Evolutionary conservation across 441 rosid genomes (phyloP), one percentile per base, ranked within the genome.

Genomic region (Geranium incanum): DNA sequence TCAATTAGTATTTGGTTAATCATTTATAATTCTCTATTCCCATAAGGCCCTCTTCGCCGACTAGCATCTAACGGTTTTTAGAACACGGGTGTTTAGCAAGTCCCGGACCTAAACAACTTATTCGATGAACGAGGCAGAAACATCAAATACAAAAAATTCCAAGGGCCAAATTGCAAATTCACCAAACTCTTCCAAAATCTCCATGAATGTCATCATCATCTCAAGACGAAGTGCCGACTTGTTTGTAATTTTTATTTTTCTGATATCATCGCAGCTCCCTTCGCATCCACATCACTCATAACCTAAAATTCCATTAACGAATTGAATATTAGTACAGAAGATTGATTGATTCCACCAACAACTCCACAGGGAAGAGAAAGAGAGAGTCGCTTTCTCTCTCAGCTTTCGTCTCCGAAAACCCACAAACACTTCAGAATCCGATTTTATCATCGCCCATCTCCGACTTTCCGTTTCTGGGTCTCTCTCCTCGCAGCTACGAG

Each of bases 381-480:
- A 48, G 43, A 50, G 52, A 69, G 66, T 74, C 43, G 74, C 77
- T 76, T 78, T 45, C 74, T 43, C 74, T 70, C 79, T 2, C 69
- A 38, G 83, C 77, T 77, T 73, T 81, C 75, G 65, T 80, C 81
- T 78, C 80, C 70, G 52, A 12, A 39, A 67, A 39, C 28, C 37
- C 43, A 21, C 62, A 13, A 60, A 72, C 63, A 50, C 70, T 60
- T 60, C 65, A 8, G 36, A 60, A 60, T 60, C 28, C 65, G 74
- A 77, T 68, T 70, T 63, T 57, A 36, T 60, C 66, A 50, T 18
- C 12, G 7, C 41, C 52, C 52, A 45, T 12, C 52, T 45, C 36
- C 65, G 36, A 19, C 18, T 60, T 60, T 60, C 36, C 65, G 8
- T 18, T 21, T 60, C 65, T 60, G 65, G 36, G 65, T 11, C 4